A percentile compares a stretch with the other conserved stretches of the same genome.
phyloP scores from a whole-genome alignment of 2,329 filamentous ascomycete species.

The Trichophyton schoenleinii region DNA sequence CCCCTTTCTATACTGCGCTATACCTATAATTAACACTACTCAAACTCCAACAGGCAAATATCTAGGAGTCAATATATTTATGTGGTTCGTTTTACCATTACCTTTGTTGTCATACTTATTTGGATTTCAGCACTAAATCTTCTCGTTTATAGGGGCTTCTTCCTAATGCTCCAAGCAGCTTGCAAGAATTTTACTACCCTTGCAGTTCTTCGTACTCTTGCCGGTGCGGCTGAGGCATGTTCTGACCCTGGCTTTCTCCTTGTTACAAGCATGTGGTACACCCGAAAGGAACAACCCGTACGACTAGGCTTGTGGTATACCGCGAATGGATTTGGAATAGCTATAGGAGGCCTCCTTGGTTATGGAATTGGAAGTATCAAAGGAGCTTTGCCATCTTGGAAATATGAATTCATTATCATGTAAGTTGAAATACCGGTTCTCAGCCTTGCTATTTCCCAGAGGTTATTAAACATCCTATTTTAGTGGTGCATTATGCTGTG shows the following conservation, averaged over 20 bases:
- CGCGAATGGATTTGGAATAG: slow-evolving; percentile 47
- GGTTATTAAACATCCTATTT: not conserved
- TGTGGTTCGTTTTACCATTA: slow-evolving; percentile 31
- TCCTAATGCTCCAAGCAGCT: slow-evolving; percentile 42
- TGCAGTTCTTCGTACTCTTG: slow-evolving; percentile 44
- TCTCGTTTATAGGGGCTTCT: slow-evolving; percentile 28
- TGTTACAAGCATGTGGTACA: slow-evolving; percentile 55
- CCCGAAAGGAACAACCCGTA: slow-evolving; percentile 48
- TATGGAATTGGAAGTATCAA: slow-evolving; percentile 50
- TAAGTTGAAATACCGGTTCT: slow-evolving; percentile 12
- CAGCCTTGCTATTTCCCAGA: too few species aligned
- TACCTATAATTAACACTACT: not conserved
- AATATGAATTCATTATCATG: slow-evolving; percentile 57
- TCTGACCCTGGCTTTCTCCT: slow-evolving; percentile 51
- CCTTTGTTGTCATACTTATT: not conserved
- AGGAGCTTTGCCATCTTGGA: slow-evolving; percentile 48
- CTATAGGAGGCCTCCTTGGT: slow-evolving; percentile 44
- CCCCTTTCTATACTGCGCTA: not conserved
- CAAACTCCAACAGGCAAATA: slow-evolving; percentile 33
- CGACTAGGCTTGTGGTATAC: slow-evolving; percentile 49
- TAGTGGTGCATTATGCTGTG: slow-evolving; percentile 41
- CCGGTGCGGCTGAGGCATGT: slow-evolving; percentile 46
- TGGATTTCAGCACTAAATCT: not conserved
- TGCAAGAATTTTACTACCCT: slow-evolving; percentile 44
- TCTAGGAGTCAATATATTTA: slow-evolving; percentile 45